Conservation (phyloP, 106 monocot genomes). For the Allium cepa region DNA sequence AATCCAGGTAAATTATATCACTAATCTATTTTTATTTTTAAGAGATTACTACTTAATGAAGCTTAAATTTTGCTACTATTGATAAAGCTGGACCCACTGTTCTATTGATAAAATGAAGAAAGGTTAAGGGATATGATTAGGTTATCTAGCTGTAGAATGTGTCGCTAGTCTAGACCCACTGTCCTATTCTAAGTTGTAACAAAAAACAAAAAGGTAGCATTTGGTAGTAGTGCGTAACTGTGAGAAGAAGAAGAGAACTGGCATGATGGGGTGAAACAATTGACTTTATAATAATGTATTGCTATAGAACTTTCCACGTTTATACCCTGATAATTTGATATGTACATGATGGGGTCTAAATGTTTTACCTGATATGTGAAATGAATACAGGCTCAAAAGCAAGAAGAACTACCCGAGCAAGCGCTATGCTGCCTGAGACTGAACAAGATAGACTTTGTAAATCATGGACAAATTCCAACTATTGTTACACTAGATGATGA, state of each 20-base stretch:
- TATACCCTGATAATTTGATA: too few relatives aligned
- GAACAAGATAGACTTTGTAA: slow-evolving; percentile 40
- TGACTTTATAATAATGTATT: too few relatives aligned
- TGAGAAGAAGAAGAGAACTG: too few relatives aligned
- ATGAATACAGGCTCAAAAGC: slow-evolving; percentile 37
- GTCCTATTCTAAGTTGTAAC: too few relatives aligned
- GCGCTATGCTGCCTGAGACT: slow-evolving; percentile 39
- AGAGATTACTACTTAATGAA: not conserved
- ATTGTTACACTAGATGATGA: slow-evolving; percentile 22
- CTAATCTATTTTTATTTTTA: not conserved
- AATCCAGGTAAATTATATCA: slow-evolving; percentile 41
- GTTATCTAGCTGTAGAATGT: too few relatives aligned
- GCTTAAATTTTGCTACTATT: too few relatives aligned
- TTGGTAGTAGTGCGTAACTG: not conserved
- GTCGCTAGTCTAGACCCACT: too few relatives aligned
- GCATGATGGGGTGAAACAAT: too few relatives aligned
- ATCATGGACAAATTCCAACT: slow-evolving; percentile 32
- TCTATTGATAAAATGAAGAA: too few relatives aligned
- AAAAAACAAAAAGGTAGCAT: not conserved
- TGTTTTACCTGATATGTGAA: not conserved
- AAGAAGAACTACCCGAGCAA: slow-evolving; percentile 34
- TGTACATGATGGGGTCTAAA: not conserved
- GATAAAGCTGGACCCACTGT: too few relatives aligned
- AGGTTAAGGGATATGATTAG: too few relatives aligned
- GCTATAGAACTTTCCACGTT: too few relatives aligned